phyloP scores from a whole-genome alignment of 1,284 basidiomycete species.

The Leccinum holopus region DNA sequence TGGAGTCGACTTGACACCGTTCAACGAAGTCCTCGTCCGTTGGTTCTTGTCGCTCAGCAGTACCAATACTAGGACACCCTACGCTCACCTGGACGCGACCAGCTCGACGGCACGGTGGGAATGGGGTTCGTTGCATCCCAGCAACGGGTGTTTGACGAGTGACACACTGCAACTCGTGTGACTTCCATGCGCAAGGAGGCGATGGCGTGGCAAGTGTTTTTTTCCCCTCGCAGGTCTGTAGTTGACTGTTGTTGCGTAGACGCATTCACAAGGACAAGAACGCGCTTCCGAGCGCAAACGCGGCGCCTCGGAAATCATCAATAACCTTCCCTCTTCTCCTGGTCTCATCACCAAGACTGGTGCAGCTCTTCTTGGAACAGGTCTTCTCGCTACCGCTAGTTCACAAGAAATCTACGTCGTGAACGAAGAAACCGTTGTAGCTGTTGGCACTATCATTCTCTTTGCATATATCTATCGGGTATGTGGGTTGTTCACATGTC shows the following conservation, averaged over 20 bases:
- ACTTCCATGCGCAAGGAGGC: neutral
- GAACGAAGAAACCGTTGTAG: slow-evolving; percentile 91
- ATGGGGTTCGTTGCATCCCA: neutral
- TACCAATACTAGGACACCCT: neutral
- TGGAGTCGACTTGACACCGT: slow-evolving; percentile 13
- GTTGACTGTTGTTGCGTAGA: slow-evolving; percentile 1
- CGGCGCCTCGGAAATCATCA: slow-evolving; percentile 76
- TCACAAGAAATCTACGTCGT: slow-evolving; percentile 97
- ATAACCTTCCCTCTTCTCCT: slow-evolving; percentile 89
- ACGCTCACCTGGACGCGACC: neutral
- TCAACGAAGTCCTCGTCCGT: slow-evolving; percentile 20
- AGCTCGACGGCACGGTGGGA: neutral
- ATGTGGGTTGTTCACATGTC: slow-evolving; percentile 26
- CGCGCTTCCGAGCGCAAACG: too few species aligned
- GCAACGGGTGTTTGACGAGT: neutral
- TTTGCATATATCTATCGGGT: slow-evolving; percentile 85
- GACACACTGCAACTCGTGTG: neutral
- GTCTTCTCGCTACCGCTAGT: slow-evolving; percentile 89
- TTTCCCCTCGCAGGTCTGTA: neutral
- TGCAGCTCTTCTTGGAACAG: slow-evolving; percentile 88
- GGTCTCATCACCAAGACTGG: slow-evolving; percentile 93
- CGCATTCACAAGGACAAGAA: slow-evolving; percentile 6
- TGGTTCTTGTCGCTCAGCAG: slow-evolving; percentile 14
- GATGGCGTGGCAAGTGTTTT: slow-evolving; percentile 12
- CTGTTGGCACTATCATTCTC: slow-evolving; percentile 84